These are phyloP conservation scores for Backusella australiensis DNA, from an alignment of 192 early-diverging fungal species.

Conservation along the genomic window DNA sequence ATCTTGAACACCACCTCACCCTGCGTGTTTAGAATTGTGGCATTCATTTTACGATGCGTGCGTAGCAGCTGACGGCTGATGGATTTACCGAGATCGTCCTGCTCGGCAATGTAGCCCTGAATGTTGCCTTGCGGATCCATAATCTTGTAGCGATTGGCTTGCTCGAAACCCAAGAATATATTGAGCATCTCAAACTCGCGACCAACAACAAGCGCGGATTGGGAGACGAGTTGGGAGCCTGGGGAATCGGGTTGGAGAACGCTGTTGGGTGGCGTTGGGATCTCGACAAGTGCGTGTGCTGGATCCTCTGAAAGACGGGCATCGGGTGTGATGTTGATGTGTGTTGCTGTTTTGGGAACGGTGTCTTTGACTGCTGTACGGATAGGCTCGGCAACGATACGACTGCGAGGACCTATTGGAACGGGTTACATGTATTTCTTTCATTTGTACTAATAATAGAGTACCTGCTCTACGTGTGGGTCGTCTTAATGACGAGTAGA, in stretches of 20 bases:
- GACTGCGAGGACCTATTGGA: neutral
- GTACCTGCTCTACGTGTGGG: neutral
- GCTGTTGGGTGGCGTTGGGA: neutral
- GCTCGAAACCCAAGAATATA: slow-evolving; percentile 72
- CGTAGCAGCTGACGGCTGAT: slow-evolving; percentile 71
- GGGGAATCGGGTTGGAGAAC: neutral
- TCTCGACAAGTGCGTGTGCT: neutral
- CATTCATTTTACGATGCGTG: slow-evolving; percentile 74
- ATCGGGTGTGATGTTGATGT: slow-evolving; percentile 2
- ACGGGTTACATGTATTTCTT: neutral
- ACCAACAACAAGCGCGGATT: slow-evolving; percentile 63
- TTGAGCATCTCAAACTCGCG: slow-evolving; percentile 88
- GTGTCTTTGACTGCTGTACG: neutral
- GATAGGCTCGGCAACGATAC: neutral
- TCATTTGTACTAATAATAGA: neutral
- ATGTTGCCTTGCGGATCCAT: slow-evolving; percentile 58
- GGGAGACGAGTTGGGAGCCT: slow-evolving; percentile 16
- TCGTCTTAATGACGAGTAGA: neutral
- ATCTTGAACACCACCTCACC: slow-evolving; percentile 76
- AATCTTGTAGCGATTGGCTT: slow-evolving; percentile 86
- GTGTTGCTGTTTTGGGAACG: neutral
- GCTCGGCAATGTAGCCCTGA: slow-evolving; percentile 84
- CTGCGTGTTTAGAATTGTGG: slow-evolving; percentile 64
- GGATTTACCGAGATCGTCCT: slow-evolving; percentile 57
- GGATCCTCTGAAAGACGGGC: neutral